Evolutionary conservation across 2,329 filamentous ascomycete species (phyloP), one percentile per base, ranked within the genome.

Genomic region (Colletotrichum sp.): DNA sequence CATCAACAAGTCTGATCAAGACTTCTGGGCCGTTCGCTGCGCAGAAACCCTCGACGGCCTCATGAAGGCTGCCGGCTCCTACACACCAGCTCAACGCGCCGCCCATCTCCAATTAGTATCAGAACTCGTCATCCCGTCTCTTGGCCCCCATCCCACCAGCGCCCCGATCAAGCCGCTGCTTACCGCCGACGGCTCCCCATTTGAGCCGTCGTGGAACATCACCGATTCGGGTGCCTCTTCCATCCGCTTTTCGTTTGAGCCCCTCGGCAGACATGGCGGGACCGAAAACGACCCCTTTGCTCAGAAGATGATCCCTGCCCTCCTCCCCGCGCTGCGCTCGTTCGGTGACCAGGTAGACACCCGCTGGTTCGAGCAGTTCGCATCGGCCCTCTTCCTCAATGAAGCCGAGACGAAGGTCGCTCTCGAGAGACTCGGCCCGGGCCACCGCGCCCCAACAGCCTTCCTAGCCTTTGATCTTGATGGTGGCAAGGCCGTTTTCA

Each of bases 381-480:
- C 78, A 11, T 59, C 62, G 1, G 76, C 76, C 2, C 79, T 81
- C 16, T 81, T 79, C 71, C 78, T 80, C 1, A 77, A 74, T 2
- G 63, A 79, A 12, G 27, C 72, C 22, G 79, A 80, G 39, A 72
- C 74, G 15, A 66, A 34, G 5, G 44, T 64, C 1, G n/a, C 78
- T 6, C 55, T 67, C 8, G 70, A 72, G 27, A 78, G 71, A 29
- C 77, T 80, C 66, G 62, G 79, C 78, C 2, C 65, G 16, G 63
- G 59, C 74, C 30, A 75, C 77, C 80, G 77, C 12, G 79, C 78
- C 16, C 80, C 80, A 7, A 80, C 78, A 1, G 79, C 78, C 7
- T 81, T 81, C 29, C 76, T 81, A 1, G 80, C 80, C 3, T 80
- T 80, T 44, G 80, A 80, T n/a, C 80, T 81, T n/a, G 76, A 79